Percentiles rank a stretch among this genome's conserved stretches.
Conservation (phyloP, 106 monocot species). For the Dendrobium officinale region DNA sequence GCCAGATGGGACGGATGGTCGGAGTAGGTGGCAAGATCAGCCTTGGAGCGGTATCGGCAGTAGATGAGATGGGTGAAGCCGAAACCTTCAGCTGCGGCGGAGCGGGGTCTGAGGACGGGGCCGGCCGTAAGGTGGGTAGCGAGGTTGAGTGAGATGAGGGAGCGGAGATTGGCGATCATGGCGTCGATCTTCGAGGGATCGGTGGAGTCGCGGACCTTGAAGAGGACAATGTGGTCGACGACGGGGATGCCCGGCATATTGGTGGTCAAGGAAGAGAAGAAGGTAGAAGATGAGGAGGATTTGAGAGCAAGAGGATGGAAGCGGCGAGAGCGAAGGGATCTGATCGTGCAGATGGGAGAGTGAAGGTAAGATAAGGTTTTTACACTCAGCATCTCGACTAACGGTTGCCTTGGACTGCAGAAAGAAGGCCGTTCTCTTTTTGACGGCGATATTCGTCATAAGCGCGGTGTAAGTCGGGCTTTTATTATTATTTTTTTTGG, state of each 20-base stretch:
- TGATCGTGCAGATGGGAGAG: constrained; percentile 4
- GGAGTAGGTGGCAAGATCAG: constrained; percentile 65
- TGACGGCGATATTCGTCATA: too few relatives aligned
- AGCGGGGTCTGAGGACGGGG: constrained; percentile 65
- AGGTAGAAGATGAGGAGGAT: constrained; percentile 3
- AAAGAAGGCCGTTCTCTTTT: too few relatives aligned
- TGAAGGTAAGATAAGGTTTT: constrained; percentile 24
- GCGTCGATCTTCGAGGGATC: constrained; percentile 36
- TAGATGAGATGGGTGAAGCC: constrained; percentile 78
- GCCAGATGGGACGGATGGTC: constrained; percentile 53
- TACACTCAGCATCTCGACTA: constrained; percentile 27
- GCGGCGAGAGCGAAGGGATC: constrained; percentile 7
- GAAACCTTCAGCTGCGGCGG: constrained; percentile 37
- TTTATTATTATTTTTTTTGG: too few relatives aligned
- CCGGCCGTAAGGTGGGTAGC: constrained; percentile 51
- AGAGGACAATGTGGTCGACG: constrained; percentile 89
- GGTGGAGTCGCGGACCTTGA: constrained; percentile 53
- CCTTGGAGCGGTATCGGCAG: constrained; percentile 61
- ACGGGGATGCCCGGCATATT: constrained; percentile 13
- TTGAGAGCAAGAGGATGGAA: neutral
- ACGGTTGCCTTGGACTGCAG: too few relatives aligned
- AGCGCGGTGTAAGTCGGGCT: too few relatives aligned
- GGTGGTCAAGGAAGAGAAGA: constrained; percentile 14
- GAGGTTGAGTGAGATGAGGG: constrained; percentile 53
- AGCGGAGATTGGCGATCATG: constrained; percentile 62